A percentile compares a stretch with the other conserved stretches of the same genome.
These are phyloP conservation scores for Daldinia decipiens DNA, from an alignment of 495 filamentous ascomycete genomes.

Conservation along the genomic window DNA sequence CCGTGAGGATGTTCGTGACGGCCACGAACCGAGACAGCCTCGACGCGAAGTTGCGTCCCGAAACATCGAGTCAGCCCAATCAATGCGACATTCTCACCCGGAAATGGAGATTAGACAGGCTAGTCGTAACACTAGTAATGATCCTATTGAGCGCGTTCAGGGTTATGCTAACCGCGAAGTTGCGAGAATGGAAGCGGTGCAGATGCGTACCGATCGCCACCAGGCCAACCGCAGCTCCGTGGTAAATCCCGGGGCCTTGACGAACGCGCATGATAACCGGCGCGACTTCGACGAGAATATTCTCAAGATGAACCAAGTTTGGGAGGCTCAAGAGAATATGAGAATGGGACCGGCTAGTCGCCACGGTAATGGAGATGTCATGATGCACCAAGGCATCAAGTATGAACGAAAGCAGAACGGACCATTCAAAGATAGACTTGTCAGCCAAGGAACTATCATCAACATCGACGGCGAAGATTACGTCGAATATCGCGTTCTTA, in stretches of 20 bases:
- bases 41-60: slow-evolving; percentile 42
- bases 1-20: slow-evolving; percentile 32
- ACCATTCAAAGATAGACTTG: slow-evolving; percentile 63
- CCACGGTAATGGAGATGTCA: slow-evolving; percentile 55
- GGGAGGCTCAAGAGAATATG: slow-evolving; percentile 58
- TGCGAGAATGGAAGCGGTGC: slow-evolving; percentile 55
- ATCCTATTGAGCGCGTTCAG: slow-evolving; percentile 54
- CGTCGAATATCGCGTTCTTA: slow-evolving; percentile 66
- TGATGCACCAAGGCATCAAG: slow-evolving; percentile 62
- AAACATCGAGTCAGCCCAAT: slow-evolving; percentile 13
- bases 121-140: slow-evolving; percentile 33
- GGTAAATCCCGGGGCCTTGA: slow-evolving; percentile 17
- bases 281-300: slow-evolving; percentile 55
- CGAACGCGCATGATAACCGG: slow-evolving; percentile 38
- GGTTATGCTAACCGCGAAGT: slow-evolving; percentile 55
- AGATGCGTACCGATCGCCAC: slow-evolving; percentile 52
- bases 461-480: slow-evolving; percentile 68
- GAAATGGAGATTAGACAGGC: slow-evolving; percentile 40
- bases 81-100: slow-evolving; percentile 37
- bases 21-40: slow-evolving; percentile 46
- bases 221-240: slow-evolving; percentile 47
- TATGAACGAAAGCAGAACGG: slow-evolving; percentile 64
- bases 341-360: slow-evolving; percentile 42
- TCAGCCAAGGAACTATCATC: slow-evolving; percentile 62
- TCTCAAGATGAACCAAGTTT: slow-evolving; percentile 57